A percentile compares a stretch with the other conserved stretches of the same genome.
These are phyloP conservation scores for Eruca vesicaria DNA, from an alignment of 441 rosid genomes.

Conservation along the genomic window DNA sequence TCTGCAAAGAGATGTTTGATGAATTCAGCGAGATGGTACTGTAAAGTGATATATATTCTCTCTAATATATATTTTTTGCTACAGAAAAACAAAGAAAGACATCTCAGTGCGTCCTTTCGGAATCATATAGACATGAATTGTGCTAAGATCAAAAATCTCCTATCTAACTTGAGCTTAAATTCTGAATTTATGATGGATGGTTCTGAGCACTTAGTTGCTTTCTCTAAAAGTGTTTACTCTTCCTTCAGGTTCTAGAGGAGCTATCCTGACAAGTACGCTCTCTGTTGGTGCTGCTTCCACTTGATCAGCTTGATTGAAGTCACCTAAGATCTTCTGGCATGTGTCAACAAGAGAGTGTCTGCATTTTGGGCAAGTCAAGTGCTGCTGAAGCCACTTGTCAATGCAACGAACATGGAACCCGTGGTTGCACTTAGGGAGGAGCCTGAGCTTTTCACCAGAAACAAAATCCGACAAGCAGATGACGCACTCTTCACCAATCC, in stretches of 20 bases:
- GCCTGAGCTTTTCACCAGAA: slow-evolving; percentile 41
- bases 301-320: slow-evolving; percentile 6
- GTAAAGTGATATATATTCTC: slow-evolving; percentile 4
- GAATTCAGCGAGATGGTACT: slow-evolving; percentile 5
- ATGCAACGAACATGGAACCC: slow-evolving; percentile 54
- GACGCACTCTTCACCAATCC: slow-evolving; percentile 46
- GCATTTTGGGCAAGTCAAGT: slow-evolving; percentile 60
- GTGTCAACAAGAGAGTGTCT: slow-evolving; percentile 48
- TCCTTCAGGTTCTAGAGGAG: slow-evolving; percentile 44
- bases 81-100: neutral
- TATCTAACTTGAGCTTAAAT: neutral
- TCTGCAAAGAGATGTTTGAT: slow-evolving; percentile 6
- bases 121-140: neutral
- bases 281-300: slow-evolving; percentile 15
- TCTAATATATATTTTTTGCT: slow-evolving; percentile 4
- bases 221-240: slow-evolving; percentile 28
- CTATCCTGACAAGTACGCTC: slow-evolving; percentile 8
- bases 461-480: slow-evolving; percentile 51
- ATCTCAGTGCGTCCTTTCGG: too few relatives aligned
- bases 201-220: slow-evolving; percentile 2
- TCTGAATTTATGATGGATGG: neutral
- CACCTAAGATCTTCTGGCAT: slow-evolving; percentile 40
- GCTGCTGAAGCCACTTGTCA: slow-evolving; percentile 55
- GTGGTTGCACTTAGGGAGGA: slow-evolving; percentile 65
- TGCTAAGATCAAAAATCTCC: neutral